Evolutionary conservation across 2,329 filamentous ascomycete genomes (phyloP).

Genomic region (Purpureocillium takamizusanense): DNA sequence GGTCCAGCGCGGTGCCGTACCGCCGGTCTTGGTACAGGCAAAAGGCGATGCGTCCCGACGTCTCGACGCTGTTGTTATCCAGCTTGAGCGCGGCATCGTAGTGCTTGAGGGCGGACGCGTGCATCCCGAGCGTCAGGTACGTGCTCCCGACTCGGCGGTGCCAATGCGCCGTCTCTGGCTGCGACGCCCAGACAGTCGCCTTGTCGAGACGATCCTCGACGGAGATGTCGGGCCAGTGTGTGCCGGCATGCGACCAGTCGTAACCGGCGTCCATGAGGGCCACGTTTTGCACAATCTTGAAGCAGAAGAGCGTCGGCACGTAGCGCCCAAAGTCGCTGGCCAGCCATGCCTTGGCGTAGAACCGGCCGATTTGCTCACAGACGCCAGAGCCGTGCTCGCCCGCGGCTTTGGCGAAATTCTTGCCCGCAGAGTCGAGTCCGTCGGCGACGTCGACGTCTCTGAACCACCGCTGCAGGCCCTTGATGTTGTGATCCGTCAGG

Average conservation of each 20-base stretch:
- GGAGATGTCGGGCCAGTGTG: slow-evolving; percentile 25
- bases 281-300: slow-evolving; percentile 32
- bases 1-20: slow-evolving; percentile 23
- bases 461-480: slow-evolving; percentile 25
- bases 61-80: slow-evolving; percentile 28
- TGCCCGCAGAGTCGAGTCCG: slow-evolving; percentile 17
- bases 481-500: slow-evolving; percentile 28
- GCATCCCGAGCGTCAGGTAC: slow-evolving; percentile 25
- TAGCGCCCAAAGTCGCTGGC: slow-evolving; percentile 23
- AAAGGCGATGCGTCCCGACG: slow-evolving; percentile 29
- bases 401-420: slow-evolving; percentile 19
- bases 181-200: slow-evolving; percentile 26
- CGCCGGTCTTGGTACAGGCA: slow-evolving; percentile 26
- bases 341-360: slow-evolving; percentile 30
- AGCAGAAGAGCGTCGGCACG: slow-evolving; percentile 30
- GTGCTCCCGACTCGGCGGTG: slow-evolving; percentile 30
- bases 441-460: slow-evolving; percentile 20
- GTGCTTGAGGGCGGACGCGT: slow-evolving; percentile 23
- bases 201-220: slow-evolving; percentile 23
- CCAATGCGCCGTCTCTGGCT: slow-evolving; percentile 25
- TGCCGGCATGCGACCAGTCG: slow-evolving; percentile 25
- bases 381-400: slow-evolving; percentile 18
- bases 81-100: slow-evolving; percentile 26
- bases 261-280: slow-evolving; percentile 28
- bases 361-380: slow-evolving; percentile 26